phyloP scores from a whole-genome alignment of 2,329 filamentous ascomycete genomes.

The Rachicladosporium sp. region DNA sequence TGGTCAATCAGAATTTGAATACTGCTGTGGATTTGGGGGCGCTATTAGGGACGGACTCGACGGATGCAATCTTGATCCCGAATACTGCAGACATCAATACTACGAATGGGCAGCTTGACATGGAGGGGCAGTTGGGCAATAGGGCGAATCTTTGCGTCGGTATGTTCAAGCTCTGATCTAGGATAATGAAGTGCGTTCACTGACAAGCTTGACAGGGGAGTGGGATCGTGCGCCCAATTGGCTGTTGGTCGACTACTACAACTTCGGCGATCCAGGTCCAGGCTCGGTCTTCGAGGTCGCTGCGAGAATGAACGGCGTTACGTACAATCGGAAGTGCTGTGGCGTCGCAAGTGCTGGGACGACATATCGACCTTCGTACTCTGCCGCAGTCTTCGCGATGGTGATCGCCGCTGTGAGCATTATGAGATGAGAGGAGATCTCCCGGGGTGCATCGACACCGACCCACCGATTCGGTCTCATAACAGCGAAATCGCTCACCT shows the following conservation, averaged over 20 bases:
- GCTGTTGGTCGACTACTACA: constrained; percentile 77
- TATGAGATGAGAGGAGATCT: no score
- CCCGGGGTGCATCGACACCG: no score
- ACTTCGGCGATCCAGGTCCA: constrained; percentile 47
- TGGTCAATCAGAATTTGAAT: constrained; percentile 89
- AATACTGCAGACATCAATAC: constrained; percentile 56
- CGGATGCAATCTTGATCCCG: constrained; percentile 52
- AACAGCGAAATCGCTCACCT: no score
- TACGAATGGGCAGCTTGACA: constrained; percentile 53
- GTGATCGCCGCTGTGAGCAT: no score
- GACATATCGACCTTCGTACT: no score
- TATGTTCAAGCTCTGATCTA: constrained; percentile 16
- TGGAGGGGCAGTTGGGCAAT: constrained; percentile 53
- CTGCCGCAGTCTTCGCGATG: no score
- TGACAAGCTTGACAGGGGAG: constrained; percentile 18
- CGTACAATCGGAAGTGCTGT: constrained; percentile 50
- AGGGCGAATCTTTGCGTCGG: constrained; percentile 51
- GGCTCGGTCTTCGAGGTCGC: constrained; percentile 71
- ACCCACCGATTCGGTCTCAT: no score
- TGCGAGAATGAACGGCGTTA: constrained; percentile 59
- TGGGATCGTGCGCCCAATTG: constrained; percentile 66
- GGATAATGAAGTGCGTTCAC: not conserved
- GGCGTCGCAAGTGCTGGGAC: constrained; percentile 22
- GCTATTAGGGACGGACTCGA: constrained; percentile 31
- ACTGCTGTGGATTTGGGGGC: constrained; percentile 51